A percentile compares a stretch with the other conserved stretches of the same genome.
Evolutionary conservation across 768 basidiomycete genomes (phyloP).

Genomic region (Suillus discolor): DNA sequence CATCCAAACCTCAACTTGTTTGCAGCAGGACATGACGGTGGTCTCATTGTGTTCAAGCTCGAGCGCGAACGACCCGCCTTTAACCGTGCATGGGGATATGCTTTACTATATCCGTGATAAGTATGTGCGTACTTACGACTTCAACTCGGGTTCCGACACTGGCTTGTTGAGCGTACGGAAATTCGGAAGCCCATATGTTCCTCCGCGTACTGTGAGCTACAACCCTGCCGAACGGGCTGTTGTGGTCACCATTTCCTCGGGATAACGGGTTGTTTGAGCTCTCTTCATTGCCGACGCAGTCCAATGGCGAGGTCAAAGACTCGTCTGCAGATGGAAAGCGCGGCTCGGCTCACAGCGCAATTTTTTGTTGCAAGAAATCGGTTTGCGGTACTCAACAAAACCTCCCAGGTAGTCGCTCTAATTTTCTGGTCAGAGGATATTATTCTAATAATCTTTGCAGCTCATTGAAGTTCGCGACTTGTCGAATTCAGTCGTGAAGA

Average conservation of each 20-base stretch:
- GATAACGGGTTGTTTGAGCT: conserved; percentile 96
- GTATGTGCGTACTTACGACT: conserved; percentile 94
- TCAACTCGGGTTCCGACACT: conserved; percentile 88
- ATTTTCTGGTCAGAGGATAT: neutral
- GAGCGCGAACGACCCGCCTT: conserved; percentile 98
- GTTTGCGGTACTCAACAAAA: conserved; percentile 91
- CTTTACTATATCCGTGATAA: conserved; percentile 98
- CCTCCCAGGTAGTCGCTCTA: conserved; percentile 65
- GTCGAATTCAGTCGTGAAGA: conserved; percentile 91
- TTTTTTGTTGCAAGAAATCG: conserved; percentile 98
- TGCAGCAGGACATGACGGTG: conserved; percentile 95
- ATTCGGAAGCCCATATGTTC: conserved; percentile 93
- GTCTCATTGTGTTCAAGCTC: conserved; percentile 98
- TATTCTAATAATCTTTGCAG: conserved; percentile 32
- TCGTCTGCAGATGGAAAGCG: conserved; percentile 91
- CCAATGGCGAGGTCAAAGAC: conserved; percentile 85
- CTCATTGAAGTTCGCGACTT: conserved; percentile 95
- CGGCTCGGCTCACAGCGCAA: conserved; percentile 84
- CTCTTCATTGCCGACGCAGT: conserved; percentile 65
- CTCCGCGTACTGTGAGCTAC: conserved; percentile 92
- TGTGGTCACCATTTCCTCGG: conserved; percentile 83
- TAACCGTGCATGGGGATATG: conserved; percentile 84
- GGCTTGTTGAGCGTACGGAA: conserved; percentile 93
- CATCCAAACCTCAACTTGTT: conserved; percentile 98
- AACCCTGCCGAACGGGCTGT: conserved; percentile 97